Evolutionary conservation across 2,329 filamentous ascomycete species (phyloP), one percentile per base, ranked within the genome.

Genomic region (Penicillium paneum): DNA sequence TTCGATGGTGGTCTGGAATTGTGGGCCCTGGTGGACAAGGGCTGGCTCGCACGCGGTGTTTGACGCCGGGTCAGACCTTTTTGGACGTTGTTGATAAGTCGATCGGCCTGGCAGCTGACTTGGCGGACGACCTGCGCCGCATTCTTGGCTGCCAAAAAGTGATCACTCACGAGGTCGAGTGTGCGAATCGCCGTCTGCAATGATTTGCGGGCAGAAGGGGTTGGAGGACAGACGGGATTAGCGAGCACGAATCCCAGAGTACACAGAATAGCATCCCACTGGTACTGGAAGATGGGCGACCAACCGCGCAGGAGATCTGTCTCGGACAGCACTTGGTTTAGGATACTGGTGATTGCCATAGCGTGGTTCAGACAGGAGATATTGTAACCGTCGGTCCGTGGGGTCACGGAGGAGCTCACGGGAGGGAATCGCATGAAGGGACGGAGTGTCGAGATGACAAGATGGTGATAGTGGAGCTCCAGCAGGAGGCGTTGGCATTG

Each of bases 401-500:
- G 42, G 17, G 42, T 44, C 28, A 32, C 4, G 2, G 42, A 32
- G 3, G 42, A 44, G 28, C 47, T 42, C 2, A 55, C 32, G n/a
- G 57, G 45, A 5, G 48, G 63, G 32, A 76, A 77, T 36, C 64
- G 65, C 47, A 78, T 71, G 44, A 76, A 74, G 0, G 74, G 69
- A 4, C 76, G 71, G 51, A 73, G 74, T 10, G 75, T 66, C 50
- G 68, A 72, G 34, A 71, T 64, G 41, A 58, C 56, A 2, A 77
- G 57, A 45, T 73, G 69, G 52, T 78, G 75, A 60, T 77, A 78
- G 13, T 74, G 49, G 3, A 77, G 57, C 54, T 78, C 76, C 12
- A 78, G 66, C 5, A 76, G 63, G 0, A 78, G 41, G 1, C 73
- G 71, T 54, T 78, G 74, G 3, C 72, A 70, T 49, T 76, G 75